phyloP scores from a whole-genome alignment of 768 basidiomycete species.

The Suillus cothurnatus region DNA sequence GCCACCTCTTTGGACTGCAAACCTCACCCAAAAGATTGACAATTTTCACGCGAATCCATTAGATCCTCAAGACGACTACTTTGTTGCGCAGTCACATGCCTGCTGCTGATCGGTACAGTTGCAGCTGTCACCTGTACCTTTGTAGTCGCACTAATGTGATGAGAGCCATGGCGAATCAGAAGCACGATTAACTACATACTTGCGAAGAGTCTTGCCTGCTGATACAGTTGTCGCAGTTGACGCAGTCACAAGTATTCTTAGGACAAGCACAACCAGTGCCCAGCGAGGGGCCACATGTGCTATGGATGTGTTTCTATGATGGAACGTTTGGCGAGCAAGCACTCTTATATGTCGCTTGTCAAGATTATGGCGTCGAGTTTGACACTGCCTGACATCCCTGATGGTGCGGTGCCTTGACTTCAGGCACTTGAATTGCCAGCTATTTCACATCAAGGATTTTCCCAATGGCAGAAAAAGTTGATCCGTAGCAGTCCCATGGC shows the following conservation, averaged over 20 bases:
- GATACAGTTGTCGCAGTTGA: slow-evolving; percentile 29
- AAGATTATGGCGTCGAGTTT: neutral
- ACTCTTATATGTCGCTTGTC: no score
- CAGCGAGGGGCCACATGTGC: slow-evolving; percentile 32
- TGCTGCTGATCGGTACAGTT: slow-evolving; percentile 17
- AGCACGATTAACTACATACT: slow-evolving; percentile 8
- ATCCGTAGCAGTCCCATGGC: neutral
- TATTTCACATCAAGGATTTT: no score
- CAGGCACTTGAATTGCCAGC: no score
- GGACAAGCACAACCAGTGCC: slow-evolving; percentile 35
- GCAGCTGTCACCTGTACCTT: slow-evolving; percentile 22
- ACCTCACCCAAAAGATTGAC: no score
- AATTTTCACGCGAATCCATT: neutral
- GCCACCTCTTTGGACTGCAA: no score
- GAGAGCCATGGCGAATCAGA: neutral
- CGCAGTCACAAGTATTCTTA: slow-evolving; percentile 34
- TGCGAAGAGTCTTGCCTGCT: slow-evolving; percentile 31
- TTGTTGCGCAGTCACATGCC: slow-evolving; percentile 21
- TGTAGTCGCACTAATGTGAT: slow-evolving; percentile 22
- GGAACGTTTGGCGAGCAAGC: no score
- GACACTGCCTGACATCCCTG: neutral
- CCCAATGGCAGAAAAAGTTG: no score
- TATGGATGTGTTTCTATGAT: slow-evolving; percentile 12
- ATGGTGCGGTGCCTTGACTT: no score
- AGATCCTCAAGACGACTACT: no score